Evolutionary conservation across 2,329 filamentous ascomycete species (phyloP).

Genomic region (Boeremia lycopersici): DNA sequence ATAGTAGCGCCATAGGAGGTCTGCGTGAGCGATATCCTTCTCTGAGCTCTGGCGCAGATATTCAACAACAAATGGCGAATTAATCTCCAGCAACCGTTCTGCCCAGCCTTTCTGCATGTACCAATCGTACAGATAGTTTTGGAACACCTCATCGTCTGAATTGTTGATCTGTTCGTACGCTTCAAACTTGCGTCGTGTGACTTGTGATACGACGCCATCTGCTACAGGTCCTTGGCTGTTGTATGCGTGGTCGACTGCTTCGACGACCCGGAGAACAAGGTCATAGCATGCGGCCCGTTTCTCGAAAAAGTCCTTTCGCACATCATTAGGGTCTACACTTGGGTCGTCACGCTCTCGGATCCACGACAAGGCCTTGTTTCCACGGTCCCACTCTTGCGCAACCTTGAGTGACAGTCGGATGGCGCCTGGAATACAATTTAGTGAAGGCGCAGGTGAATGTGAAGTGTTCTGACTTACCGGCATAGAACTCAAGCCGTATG

Average conservation of each 20-base stretch:
- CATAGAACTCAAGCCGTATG: conserved; percentile 83
- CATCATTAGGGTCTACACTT: conserved; percentile 72
- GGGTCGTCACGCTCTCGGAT: conserved; percentile 78
- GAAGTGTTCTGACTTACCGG: conserved; percentile 53
- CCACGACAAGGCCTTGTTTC: conserved; percentile 84
- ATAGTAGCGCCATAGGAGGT: conserved; percentile 92
- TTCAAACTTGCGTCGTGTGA: conserved; percentile 80
- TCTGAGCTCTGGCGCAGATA: conserved; percentile 81
- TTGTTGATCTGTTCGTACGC: conserved; percentile 89
- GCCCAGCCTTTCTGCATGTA: conserved; percentile 85
- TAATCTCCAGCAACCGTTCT: conserved; percentile 82
- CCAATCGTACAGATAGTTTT: conserved; percentile 97
- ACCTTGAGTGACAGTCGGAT: conserved; percentile 86
- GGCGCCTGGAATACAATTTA: conserved; percentile 59
- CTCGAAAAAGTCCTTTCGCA: conserved; percentile 69
- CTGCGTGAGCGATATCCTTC: conserved; percentile 77
- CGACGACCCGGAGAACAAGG: conserved; percentile 82
- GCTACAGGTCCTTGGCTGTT: conserved; percentile 72
- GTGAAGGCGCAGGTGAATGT: neutral
- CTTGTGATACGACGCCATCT: conserved; percentile 77
- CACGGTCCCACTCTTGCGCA: conserved; percentile 82
- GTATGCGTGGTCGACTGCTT: conserved; percentile 74
- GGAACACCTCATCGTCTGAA: conserved; percentile 91
- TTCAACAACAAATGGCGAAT: conserved; percentile 82
- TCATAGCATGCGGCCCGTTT: conserved; percentile 81